Percentiles rank a stretch among this genome's conserved stretches.
Conservation (phyloP, 208 protist species). For the Trypanosomatidae sp. region DNA sequence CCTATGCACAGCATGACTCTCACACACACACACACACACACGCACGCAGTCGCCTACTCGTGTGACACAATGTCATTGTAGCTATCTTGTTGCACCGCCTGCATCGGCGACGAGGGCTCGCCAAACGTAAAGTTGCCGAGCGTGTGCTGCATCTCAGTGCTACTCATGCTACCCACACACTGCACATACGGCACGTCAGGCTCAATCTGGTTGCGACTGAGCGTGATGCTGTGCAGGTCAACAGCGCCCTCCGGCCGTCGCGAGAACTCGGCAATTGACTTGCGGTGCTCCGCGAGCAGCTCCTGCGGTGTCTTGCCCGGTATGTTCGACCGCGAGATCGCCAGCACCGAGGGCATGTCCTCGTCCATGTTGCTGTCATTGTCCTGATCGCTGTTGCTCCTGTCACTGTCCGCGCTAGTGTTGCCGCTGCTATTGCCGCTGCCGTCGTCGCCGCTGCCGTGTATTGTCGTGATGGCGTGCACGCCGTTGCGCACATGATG, state of each 20-base stretch:
- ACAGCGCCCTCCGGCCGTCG: conserved; percentile 8
- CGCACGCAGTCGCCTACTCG: no score
- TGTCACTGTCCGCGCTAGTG: not conserved
- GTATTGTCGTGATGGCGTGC: not conserved
- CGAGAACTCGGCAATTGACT: conserved; percentile 22
- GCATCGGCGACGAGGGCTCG: no score
- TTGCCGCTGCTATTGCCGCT: not conserved
- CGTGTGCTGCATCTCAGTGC: conserved; percentile 20
- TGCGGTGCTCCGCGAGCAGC: conserved; percentile 39
- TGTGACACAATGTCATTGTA: no score
- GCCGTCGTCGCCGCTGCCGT: not conserved
- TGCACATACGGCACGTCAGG: conserved; percentile 9
- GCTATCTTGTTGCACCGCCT: no score
- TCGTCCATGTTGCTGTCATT: conserved; percentile 8
- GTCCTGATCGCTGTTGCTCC: not conserved
- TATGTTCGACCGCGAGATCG: conserved; percentile 32
- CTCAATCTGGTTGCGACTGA: conserved; percentile 58
- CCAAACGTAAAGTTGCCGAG: conserved; percentile 38
- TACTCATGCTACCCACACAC: conserved; percentile 10
- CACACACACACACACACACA: no score
- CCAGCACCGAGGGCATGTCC: conserved; percentile 20
- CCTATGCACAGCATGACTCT: no score
- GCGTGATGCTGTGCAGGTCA: conserved; percentile 54
- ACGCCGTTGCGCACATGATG: not conserved
- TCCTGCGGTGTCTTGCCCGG: conserved; percentile 47